Evolutionary conservation across 2,329 filamentous ascomycete genomes (phyloP), one percentile per base, ranked within the genome.

Genomic region (Tolypocladium tropicale): DNA sequence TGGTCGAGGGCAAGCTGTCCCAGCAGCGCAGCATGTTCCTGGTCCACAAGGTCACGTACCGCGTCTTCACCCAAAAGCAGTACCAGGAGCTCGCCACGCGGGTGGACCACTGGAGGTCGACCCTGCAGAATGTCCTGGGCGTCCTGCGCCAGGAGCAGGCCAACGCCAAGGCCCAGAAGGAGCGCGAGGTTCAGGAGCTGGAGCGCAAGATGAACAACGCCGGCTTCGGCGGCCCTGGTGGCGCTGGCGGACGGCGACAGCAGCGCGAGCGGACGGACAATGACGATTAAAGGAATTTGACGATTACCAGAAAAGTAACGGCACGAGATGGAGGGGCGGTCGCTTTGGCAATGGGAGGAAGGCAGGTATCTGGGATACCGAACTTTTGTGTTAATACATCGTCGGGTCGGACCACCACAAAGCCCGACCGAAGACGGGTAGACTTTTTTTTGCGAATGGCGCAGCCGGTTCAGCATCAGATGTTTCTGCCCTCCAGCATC

Each of bases 21-120:
- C 94, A 99, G 77, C 82, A 93, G 70, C 91, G 90, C 71, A 84
- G 90, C 70, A 89, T 93, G 61, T 97, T 99, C 81, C 81, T 96
- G 55, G 90, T 99, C 60, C 94, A 99, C 80, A 86, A 94, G 70
- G 90, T 90, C 66, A 96, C 91, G 58, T 96, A 97, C 81, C 87
- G 94, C 60, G 92, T 96, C 55, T 99, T 99, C 68, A 90, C 90
- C 64, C 90, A 96, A 78, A 95, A 95, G 81, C 94, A 99, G 78
- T 99, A 95, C 91, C 85, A 89, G 64, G 93, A 99, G 78, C 87
- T 99, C 55, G 89, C 90, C 59, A 90, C 88, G 61, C 83, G 93
- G 60, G 78, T 99, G 66, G 92, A 96, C 75, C 89, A 91, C 72
- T 97, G 93, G 93, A 86, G 88, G 72, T 80, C 83, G 64, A 93